Evolutionary conservation across 2,329 filamentous ascomycete genomes (phyloP), one percentile per base, ranked within the genome.

Genomic region (Setomelanomma holmii): DNA sequence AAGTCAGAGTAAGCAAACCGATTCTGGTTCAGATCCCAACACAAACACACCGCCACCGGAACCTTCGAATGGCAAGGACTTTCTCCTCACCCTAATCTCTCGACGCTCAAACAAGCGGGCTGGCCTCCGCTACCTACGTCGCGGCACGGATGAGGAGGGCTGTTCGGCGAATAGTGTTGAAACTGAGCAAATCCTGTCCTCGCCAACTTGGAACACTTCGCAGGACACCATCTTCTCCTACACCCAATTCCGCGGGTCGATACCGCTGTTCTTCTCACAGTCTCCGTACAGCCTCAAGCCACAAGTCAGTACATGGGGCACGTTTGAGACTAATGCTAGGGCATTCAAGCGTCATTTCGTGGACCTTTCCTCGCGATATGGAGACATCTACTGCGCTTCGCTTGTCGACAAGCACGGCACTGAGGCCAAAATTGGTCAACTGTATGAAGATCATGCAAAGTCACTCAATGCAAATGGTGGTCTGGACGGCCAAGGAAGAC

Each of bases 231-330:
- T 88, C 2, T 90, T 91, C 72, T 96, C 92, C 0, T 96, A 96
- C 64, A 78, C 96, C 3, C 95, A 99, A 71, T 81, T 92, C 20
- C 85, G 95, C 58, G 93, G 93, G 5, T 97, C 93, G 19, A 96
- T 98, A 58, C 95, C 95, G 0, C 76, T 98, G 0, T 98, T 95
- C 78, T 99, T 97, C 71, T 96, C 93, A 0, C 95, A 99, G 68
- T 91, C 90, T 0, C 93, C 93, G 0, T 98, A 96, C 73, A 92
- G 91, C 8, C 85, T 98, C 61, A 97, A 96, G 69, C 95, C 95
- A 0, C 82, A 89, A 10, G 92, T 93, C 0, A 84, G 90, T 12
- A 78, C 96, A 30, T 90, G 92, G 70, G 92, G 96, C 61, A 96
- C 91, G 0, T 79, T 84, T 3, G 86, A 90, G 40, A 86, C 87